Evolutionary conservation across 192 early-diverging fungal species (phyloP).

Genomic region (Podila clonocystis): DNA sequence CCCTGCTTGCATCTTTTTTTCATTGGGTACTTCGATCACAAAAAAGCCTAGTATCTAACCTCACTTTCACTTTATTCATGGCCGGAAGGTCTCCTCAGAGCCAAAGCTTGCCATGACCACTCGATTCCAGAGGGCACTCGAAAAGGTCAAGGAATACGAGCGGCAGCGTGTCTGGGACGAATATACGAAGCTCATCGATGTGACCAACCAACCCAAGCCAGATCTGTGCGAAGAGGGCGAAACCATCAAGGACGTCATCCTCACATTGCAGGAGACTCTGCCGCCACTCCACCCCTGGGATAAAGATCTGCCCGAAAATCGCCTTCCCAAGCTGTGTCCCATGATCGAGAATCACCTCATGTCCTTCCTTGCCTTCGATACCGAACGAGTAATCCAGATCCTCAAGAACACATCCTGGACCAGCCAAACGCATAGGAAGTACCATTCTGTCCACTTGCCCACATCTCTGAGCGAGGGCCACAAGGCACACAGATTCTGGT

Average conservation of each 20-base stretch:
- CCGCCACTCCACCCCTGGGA: constrained; percentile 30
- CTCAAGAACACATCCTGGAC: constrained; percentile 17
- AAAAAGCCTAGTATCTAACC: not conserved
- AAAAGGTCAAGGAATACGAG: constrained; percentile 25
- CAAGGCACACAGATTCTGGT: constrained; percentile 12
- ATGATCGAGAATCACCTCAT: constrained; percentile 20
- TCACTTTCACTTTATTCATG: not conserved
- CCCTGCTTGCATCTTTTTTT: not conserved
- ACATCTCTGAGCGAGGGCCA: not conserved
- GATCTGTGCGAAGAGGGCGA: constrained; percentile 24
- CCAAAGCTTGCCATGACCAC: constrained; percentile 7
- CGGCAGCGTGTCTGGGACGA: constrained; percentile 24
- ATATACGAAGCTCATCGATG: constrained; percentile 16
- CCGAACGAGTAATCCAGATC: constrained; percentile 23
- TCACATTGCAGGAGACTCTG: constrained; percentile 24
- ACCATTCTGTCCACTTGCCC: constrained; percentile 12
- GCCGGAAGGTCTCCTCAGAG: not conserved
- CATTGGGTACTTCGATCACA: not conserved
- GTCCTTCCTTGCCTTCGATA: constrained; percentile 18
- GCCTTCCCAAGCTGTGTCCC: constrained; percentile 15
- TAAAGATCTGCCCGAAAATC: not conserved
- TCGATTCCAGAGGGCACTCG: constrained; percentile 15
- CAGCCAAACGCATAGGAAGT: not conserved
- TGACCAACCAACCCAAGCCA: constrained; percentile 19
- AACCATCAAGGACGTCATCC: constrained; percentile 25